Percentiles rank a stretch among this genome's conserved stretches.
Evolutionary conservation across 148 eudicot species (phyloP).

Genomic region (Bassia scoparia): DNA sequence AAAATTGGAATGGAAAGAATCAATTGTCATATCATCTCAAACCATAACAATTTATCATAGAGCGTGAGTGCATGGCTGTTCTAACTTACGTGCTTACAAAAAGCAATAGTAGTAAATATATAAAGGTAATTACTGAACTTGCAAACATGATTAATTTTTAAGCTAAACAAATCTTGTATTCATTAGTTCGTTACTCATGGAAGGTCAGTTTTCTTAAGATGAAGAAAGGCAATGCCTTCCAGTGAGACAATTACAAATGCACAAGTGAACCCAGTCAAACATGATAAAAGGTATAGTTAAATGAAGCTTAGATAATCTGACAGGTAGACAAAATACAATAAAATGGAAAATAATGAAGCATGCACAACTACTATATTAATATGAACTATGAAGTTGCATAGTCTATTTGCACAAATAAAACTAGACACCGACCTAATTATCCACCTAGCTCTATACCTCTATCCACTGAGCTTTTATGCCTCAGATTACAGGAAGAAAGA

Average conservation of each 20-base stretch:
- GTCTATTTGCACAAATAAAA: neutral
- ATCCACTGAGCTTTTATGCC: neutral
- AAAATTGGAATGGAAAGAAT: too few relatives aligned
- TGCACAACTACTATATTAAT: neutral
- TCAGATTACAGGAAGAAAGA: neutral
- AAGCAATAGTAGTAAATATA: too few relatives aligned
- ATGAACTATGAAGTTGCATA: neutral
- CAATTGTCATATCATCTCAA: too few relatives aligned
- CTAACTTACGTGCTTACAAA: neutral
- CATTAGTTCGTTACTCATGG: neutral
- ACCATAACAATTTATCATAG: too few relatives aligned
- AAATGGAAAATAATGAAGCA: neutral
- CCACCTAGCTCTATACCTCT: neutral
- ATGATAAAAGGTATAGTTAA: too few relatives aligned
- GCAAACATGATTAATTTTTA: neutral
- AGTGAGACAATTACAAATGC: neutral
- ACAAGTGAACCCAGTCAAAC: neutral
- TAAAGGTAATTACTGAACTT: neutral
- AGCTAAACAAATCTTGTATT: neutral
- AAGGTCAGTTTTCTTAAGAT: neutral
- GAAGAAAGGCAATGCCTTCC: neutral
- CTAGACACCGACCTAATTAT: neutral
- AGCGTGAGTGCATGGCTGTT: too few relatives aligned
- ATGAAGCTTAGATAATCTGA: neutral
- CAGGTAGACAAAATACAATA: neutral